phyloP scores from a whole-genome alignment of 148 eudicot species.

The Silene uniflora region DNA sequence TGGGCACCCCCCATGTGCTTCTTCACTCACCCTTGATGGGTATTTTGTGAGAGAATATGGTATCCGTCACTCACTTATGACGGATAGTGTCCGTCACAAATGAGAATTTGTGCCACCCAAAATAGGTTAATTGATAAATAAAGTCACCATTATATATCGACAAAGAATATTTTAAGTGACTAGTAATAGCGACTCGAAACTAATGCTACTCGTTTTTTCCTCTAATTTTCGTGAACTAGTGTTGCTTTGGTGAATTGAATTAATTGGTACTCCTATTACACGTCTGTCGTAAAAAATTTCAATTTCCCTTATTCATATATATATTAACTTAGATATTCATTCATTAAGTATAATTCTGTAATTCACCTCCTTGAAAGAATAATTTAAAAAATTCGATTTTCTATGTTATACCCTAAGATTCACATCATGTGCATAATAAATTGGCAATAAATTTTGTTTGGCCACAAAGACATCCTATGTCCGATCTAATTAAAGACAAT shows the following conservation, averaged over 20 bases:
- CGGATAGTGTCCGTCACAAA: too few species aligned
- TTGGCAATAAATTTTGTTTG: neutral
- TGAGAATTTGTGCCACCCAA: too few species aligned
- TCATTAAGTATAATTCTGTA: neutral
- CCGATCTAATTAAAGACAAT: neutral
- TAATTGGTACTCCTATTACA: too few species aligned
- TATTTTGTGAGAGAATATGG: too few species aligned
- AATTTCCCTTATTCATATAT: too few species aligned
- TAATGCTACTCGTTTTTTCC: neutral
- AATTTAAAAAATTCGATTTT: neutral
- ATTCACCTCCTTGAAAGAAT: neutral
- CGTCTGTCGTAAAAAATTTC: neutral
- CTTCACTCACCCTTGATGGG: too few species aligned
- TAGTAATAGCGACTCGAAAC: too few species aligned
- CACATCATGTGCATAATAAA: neutral
- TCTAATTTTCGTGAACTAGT: neutral
- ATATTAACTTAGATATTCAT: neutral
- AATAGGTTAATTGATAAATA: neutral
- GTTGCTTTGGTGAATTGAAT: too few species aligned
- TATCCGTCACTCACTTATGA: too few species aligned
- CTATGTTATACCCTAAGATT: neutral
- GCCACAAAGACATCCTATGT: neutral
- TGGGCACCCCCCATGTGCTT: too few species aligned
- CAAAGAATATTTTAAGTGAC: too few species aligned
- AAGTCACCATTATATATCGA: neutral